Conservation (phyloP, 1,139 yeast genomes). For the Lodderomyces parapsilosis region DNA sequence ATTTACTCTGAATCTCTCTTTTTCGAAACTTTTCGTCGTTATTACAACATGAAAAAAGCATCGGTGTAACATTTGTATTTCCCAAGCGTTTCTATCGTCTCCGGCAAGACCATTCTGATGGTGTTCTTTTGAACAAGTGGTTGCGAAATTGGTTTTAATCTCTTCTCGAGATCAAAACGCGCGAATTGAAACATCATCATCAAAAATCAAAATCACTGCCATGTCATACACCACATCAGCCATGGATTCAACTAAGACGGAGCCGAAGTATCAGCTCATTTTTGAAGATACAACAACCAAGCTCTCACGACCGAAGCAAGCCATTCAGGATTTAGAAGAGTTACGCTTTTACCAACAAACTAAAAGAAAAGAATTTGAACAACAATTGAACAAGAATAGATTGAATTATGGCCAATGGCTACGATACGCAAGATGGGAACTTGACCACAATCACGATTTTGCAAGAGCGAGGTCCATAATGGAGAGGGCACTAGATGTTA, state of each 20-base stretch:
- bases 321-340: slow-evolving; percentile 78
- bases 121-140: no score
- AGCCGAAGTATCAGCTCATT: background rate
- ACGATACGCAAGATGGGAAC: slow-evolving; percentile 87
- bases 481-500: slow-evolving; percentile 84
- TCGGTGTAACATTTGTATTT: no score
- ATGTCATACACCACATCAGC: no score
- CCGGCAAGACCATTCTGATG: no score
- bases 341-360: slow-evolving; percentile 70
- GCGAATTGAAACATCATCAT: no score
- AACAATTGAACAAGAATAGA: slow-evolving; percentile 78
- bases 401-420: slow-evolving; percentile 87
- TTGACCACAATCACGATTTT: slow-evolving; percentile 70
- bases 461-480: slow-evolving; percentile 77
- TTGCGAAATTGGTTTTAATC: no score
- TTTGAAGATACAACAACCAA: slow-evolving; percentile 19
- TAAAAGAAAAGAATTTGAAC: slow-evolving; percentile 80
- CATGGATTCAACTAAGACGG: background rate
- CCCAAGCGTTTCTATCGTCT: no score
- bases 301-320: slow-evolving; percentile 38
- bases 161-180: no score
- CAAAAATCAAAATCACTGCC: no score
- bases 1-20: no score
- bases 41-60: no score
- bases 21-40: no score